Percentiles rank a stretch among this genome's conserved stretches.
Evolutionary conservation across 2,329 filamentous ascomycete genomes (phyloP).

Genomic region (Ophiostoma triangulosporum): DNA sequence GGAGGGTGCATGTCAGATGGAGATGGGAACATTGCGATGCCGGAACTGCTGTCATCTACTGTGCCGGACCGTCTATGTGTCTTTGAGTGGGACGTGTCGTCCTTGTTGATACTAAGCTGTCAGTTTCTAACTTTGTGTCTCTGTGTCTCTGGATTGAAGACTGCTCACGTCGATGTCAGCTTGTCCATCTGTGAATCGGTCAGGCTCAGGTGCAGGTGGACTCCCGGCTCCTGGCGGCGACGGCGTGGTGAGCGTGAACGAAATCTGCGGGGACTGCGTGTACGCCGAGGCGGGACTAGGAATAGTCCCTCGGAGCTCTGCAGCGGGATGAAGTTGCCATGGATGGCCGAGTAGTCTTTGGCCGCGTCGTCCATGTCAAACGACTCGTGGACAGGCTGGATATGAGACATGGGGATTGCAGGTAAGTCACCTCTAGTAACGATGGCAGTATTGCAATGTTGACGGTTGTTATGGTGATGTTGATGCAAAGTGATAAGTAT

Average conservation of each 20-base stretch:
- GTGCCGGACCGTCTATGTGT: not conserved
- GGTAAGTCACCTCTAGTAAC: no score
- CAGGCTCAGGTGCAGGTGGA: conserved; percentile 34
- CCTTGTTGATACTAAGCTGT: conserved; percentile 1
- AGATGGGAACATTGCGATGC: not conserved
- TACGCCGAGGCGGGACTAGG: conserved; percentile 19
- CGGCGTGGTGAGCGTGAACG: conserved; percentile 23
- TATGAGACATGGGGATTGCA: not conserved
- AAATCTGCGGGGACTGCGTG: conserved; percentile 3
- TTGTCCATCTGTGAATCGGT: conserved; percentile 36
- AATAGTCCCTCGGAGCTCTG: conserved; percentile 20
- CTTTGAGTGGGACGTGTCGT: not conserved
- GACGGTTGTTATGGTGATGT: not conserved
- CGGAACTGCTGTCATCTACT: not conserved
- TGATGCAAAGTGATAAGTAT: no score
- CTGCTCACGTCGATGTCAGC: conserved; percentile 29
- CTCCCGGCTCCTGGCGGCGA: conserved; percentile 22
- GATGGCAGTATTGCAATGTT: no score
- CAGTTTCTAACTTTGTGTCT: not conserved
- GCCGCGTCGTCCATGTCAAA: not conserved
- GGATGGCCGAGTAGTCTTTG: conserved; percentile 15
- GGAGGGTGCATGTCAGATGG: not conserved
- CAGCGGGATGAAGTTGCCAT: conserved; percentile 25
- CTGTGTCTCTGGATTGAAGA: no score
- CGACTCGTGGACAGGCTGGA: not conserved